These are phyloP conservation scores for Exophiala bonariae DNA, from an alignment of 2,329 filamentous ascomycete species.

Conservation along the genomic window DNA sequence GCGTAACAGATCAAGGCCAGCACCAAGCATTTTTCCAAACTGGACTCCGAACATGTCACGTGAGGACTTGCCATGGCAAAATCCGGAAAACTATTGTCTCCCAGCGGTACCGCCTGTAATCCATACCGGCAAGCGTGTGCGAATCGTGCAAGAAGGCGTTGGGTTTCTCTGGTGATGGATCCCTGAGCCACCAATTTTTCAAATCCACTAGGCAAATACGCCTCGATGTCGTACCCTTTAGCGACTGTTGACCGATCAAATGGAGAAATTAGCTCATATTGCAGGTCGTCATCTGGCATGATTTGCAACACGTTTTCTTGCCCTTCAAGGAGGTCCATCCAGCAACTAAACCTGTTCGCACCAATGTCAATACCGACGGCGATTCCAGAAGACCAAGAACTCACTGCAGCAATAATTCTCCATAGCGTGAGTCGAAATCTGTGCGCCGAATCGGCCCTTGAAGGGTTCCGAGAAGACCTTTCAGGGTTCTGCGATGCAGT, in stretches of 20 bases:
- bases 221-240: too few species aligned
- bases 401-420: too few species aligned
- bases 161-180: neutral
- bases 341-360: neutral
- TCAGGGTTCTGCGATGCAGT: too few species aligned
- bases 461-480: too few species aligned
- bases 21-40: slow-evolving; percentile 6
- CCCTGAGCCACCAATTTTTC: too few species aligned
- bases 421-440: too few species aligned
- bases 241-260: too few species aligned
- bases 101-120: neutral
- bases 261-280: too few species aligned
- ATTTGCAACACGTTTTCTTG: slow-evolving; percentile 5
- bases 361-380: too few species aligned
- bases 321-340: slow-evolving; percentile 4
- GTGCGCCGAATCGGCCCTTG: too few species aligned
- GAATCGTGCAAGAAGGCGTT: slow-evolving; percentile 3
- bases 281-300: neutral
- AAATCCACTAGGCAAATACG: too few species aligned
- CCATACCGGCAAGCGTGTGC: slow-evolving; percentile 3
- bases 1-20: slow-evolving; percentile 5
- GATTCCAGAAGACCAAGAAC: too few species aligned
- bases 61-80: slow-evolving; percentile 1
- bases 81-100: neutral
- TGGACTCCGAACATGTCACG: slow-evolving; percentile 1